phyloP scores from a whole-genome alignment of 1,284 basidiomycete species.

The Microbotryum lychnidis-dioicae region DNA sequence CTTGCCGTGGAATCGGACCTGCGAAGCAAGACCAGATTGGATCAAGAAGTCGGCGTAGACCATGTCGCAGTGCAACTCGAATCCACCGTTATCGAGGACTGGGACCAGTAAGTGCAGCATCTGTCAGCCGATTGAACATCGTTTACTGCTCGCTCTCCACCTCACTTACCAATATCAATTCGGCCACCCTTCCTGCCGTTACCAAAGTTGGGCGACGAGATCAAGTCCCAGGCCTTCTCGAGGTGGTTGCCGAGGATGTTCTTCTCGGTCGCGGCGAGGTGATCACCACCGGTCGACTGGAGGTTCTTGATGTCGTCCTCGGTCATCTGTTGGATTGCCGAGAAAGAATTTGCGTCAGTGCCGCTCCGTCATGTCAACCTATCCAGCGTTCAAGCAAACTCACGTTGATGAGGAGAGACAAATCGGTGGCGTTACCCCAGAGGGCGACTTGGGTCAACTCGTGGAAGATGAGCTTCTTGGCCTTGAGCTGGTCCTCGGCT shows the following conservation, averaged over 20 bases:
- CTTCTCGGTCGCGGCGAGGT: slow-evolving; percentile 90
- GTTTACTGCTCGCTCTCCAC: slow-evolving; percentile 14
- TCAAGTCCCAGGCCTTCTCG: slow-evolving; percentile 68
- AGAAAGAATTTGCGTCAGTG: no score
- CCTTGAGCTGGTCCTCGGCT: slow-evolving; percentile 55
- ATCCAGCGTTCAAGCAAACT: neutral
- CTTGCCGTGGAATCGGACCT: slow-evolving; percentile 89
- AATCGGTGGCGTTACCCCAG: slow-evolving; percentile 82
- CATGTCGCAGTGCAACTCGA: slow-evolving; percentile 93
- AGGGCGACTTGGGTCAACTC: slow-evolving; percentile 94
- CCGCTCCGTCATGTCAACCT: neutral
- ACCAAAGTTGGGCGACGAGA: slow-evolving; percentile 39
- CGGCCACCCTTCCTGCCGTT: slow-evolving; percentile 64
- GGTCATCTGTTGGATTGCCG: slow-evolving; percentile 54
- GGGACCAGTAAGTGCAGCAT: neutral
- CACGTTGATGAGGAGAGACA: slow-evolving; percentile 83
- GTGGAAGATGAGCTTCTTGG: slow-evolving; percentile 82
- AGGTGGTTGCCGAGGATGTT: slow-evolving; percentile 84
- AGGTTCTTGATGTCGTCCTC: slow-evolving; percentile 96
- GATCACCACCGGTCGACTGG: slow-evolving; percentile 93
- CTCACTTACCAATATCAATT: slow-evolving; percentile 58
- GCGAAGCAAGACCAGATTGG: slow-evolving; percentile 75
- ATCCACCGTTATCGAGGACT: slow-evolving; percentile 47
- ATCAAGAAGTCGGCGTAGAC: slow-evolving; percentile 82
- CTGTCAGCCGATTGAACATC: neutral